A percentile compares a stretch with the other conserved stretches of the same genome.
Conservation (phyloP, 2,329 filamentous ascomycete species). For the Annulohypoxylon truncatum region DNA sequence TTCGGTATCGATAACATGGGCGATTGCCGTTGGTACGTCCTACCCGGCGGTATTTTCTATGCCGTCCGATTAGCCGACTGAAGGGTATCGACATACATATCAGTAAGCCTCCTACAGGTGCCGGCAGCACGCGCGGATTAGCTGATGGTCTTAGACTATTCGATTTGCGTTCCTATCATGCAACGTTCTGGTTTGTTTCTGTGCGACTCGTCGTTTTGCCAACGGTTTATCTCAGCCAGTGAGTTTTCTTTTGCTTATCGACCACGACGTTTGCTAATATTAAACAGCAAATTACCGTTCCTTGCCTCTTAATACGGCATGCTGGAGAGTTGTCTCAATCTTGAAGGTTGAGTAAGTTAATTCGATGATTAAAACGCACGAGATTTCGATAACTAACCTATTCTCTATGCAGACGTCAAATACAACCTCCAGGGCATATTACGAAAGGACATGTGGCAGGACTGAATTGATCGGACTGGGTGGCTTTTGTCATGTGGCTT, state of each 20-base stretch:
- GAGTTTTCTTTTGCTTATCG: neutral
- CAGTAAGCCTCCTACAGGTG: slow-evolving; percentile 27
- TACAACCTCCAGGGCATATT: neutral
- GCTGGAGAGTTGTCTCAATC: neutral
- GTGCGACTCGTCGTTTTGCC: neutral
- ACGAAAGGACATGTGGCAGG: slow-evolving; percentile 3
- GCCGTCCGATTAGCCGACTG: slow-evolving; percentile 64
- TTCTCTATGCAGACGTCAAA: neutral
- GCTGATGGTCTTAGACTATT: slow-evolving; percentile 15
- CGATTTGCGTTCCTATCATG: neutral
- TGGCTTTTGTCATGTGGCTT: neutral
- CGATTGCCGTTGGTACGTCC: slow-evolving; percentile 69
- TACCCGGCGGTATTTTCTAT: slow-evolving; percentile 69
- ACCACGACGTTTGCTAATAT: neutral
- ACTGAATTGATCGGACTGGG: slow-evolving; percentile 3
- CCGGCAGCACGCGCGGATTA: neutral
- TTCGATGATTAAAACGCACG: neutral
- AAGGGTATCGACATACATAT: neutral
- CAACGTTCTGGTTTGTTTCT: neutral
- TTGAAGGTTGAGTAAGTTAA: slow-evolving; percentile 18
- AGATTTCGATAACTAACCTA: neutral
- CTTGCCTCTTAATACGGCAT: neutral
- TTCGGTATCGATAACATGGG: slow-evolving; percentile 70
- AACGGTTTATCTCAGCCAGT: neutral
- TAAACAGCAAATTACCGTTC: neutral